Evolutionary conservation across 495 filamentous ascomycete species (phyloP).

Genomic region (Extremus antarcticus): DNA sequence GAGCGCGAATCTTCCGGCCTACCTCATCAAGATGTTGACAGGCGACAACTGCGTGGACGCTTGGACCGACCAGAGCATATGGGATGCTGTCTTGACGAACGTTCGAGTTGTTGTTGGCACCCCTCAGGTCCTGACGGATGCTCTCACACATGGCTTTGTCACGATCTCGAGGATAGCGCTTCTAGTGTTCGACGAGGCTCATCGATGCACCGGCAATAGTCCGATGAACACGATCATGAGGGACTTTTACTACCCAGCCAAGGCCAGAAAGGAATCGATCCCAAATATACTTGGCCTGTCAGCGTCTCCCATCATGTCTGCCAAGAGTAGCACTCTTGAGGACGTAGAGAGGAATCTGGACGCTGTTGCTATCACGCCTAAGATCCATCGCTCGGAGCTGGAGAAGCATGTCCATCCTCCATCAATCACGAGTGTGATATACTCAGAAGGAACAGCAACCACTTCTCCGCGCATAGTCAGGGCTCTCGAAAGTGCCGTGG

Average conservation of each 20-base stretch:
- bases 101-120: slow-evolving; percentile 69
- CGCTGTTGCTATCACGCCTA: slow-evolving; percentile 61
- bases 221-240: slow-evolving; percentile 70
- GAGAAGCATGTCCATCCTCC: slow-evolving; percentile 58
- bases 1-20: slow-evolving; percentile 47
- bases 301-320: slow-evolving; percentile 66
- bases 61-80: slow-evolving; percentile 61
- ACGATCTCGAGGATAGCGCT: slow-evolving; percentile 53
- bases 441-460: slow-evolving; percentile 14
- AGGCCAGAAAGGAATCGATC: slow-evolving; percentile 31
- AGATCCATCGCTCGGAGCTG: slow-evolving; percentile 59
- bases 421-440: slow-evolving; percentile 36
- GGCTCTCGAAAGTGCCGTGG: slow-evolving; percentile 24
- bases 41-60: slow-evolving; percentile 60
- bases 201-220: slow-evolving; percentile 54
- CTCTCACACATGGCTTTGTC: slow-evolving; percentile 71
- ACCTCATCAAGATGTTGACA: slow-evolving; percentile 51
- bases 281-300: slow-evolving; percentile 76
- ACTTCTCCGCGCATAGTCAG: neutral
- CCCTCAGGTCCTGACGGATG: slow-evolving; percentile 66
- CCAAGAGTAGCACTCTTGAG: slow-evolving; percentile 40
- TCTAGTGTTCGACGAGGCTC: slow-evolving; percentile 84
- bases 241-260: slow-evolving; percentile 53
- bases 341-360: slow-evolving; percentile 67
- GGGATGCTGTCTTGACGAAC: slow-evolving; percentile 61